phyloP scores from a whole-genome alignment of 495 filamentous ascomycete genomes.

The Daldinia bambusicola region DNA sequence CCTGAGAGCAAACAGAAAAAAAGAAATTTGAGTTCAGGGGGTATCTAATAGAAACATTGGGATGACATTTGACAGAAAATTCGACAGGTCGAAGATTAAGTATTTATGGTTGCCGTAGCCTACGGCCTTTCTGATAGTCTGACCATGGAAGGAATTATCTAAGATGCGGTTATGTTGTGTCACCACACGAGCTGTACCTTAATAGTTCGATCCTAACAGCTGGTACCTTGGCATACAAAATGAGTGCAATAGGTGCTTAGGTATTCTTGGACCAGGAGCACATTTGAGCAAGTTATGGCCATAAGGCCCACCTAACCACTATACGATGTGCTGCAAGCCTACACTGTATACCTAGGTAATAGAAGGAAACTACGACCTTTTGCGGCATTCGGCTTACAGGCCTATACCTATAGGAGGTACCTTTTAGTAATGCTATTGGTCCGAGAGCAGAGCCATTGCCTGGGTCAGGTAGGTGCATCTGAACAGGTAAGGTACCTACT shows the following conservation, averaged over 20 bases:
- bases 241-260: slow-evolving; percentile 5
- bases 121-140: background rate
- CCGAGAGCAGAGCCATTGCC: background rate
- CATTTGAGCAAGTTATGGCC: slow-evolving; percentile 35
- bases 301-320: slow-evolving; percentile 9
- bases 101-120: background rate
- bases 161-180: background rate
- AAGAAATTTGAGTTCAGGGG: background rate
- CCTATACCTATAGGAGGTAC: background rate
- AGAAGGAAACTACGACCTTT: background rate
- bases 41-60: background rate
- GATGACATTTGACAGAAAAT: background rate
- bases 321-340: background rate
- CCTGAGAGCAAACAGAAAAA: background rate
- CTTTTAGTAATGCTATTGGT: background rate
- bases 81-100: background rate
- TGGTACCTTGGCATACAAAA: slow-evolving; percentile 6
- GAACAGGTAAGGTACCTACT: no score
- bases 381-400: background rate
- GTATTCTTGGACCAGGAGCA: slow-evolving; percentile 7
- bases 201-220: background rate
- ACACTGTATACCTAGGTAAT: background rate
- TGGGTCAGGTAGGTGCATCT: no score
- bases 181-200: background rate
- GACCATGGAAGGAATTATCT: background rate